Conservation (phyloP, 2,329 filamentous ascomycete genomes). For the Diaporthe capsici region DNA sequence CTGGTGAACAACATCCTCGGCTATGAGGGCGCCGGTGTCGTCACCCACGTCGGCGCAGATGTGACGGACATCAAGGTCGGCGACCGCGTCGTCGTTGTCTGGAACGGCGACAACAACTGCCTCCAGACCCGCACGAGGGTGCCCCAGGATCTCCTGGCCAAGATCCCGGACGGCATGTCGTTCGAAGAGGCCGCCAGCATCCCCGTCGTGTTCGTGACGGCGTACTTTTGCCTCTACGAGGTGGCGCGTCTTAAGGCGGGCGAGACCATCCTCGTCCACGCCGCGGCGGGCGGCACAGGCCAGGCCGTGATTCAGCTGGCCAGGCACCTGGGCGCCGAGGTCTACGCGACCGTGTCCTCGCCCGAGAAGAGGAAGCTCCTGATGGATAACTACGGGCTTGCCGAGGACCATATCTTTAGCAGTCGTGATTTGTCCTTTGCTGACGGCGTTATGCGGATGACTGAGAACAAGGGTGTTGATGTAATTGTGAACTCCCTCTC, state of each 20-base stretch:
- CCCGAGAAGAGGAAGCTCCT: slow-evolving; percentile 49
- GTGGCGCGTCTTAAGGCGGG: slow-evolving; percentile 44
- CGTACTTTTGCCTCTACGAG: slow-evolving; percentile 46
- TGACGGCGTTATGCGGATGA: slow-evolving; percentile 43
- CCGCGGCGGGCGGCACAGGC: slow-evolving; percentile 43
- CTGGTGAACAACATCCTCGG: slow-evolving; percentile 45
- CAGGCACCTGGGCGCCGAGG: slow-evolving; percentile 44
- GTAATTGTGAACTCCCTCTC: slow-evolving; percentile 51
- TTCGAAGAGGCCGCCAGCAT: slow-evolving; percentile 43
- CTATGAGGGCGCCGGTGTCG: slow-evolving; percentile 47
- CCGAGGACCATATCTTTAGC: slow-evolving; percentile 49
- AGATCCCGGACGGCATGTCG: slow-evolving; percentile 41
- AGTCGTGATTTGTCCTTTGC: slow-evolving; percentile 49
- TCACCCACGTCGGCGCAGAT: slow-evolving; percentile 40
- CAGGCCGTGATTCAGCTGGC: slow-evolving; percentile 40
- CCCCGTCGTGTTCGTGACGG: slow-evolving; percentile 47
- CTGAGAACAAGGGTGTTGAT: slow-evolving; percentile 42
- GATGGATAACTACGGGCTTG: slow-evolving; percentile 48
- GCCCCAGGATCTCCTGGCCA: slow-evolving; percentile 28
- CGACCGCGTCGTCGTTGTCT: slow-evolving; percentile 38
- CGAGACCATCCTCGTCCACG: slow-evolving; percentile 47
- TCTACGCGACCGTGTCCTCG: slow-evolving; percentile 51
- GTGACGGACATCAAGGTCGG: slow-evolving; percentile 36
- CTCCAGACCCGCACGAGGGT: slow-evolving; percentile 36
- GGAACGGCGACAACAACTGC: slow-evolving; percentile 34